These are phyloP conservation scores for Melaleuca alternifolia DNA, from an alignment of 345 rosid species.

Conservation along the genomic window DNA sequence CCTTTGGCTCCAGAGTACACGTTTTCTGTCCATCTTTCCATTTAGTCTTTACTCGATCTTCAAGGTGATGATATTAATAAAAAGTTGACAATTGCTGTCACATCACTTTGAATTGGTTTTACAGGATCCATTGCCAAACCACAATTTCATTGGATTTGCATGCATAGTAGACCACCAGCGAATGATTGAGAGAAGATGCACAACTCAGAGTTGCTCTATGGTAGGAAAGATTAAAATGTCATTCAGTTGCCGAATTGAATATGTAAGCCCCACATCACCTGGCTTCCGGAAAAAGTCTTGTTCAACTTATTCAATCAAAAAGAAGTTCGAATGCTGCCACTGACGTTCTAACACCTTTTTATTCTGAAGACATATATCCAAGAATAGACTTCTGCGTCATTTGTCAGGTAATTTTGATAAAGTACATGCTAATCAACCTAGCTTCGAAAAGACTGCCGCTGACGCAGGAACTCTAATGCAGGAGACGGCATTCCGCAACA, in stretches of 20 bases:
- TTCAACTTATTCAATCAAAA: neutral
- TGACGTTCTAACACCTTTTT: neutral
- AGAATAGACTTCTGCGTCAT: neutral
- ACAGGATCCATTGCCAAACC: neutral
- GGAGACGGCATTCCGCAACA: slow-evolving; percentile 6
- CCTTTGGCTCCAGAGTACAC: neutral
- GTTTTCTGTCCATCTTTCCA: neutral
- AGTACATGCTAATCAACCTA: neutral
- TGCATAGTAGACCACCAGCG: neutral
- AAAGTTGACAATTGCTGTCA: neutral
- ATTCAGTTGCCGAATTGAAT: neutral
- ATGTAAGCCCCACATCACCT: neutral
- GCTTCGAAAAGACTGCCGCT: neutral
- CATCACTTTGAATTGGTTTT: neutral
- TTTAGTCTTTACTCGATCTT: neutral
- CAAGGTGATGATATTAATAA: neutral
- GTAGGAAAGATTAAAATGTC: neutral
- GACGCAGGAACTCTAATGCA: slow-evolving; percentile 7
- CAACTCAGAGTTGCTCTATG: neutral
- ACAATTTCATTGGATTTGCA: neutral
- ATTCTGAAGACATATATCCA: neutral
- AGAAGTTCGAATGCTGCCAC: neutral
- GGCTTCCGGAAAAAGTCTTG: neutral
- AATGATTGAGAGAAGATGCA: neutral
- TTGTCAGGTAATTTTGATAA: neutral